Evolutionary conservation across 768 basidiomycete genomes (phyloP), one percentile per base, ranked within the genome.

Genomic region (Amanita rimosa): DNA sequence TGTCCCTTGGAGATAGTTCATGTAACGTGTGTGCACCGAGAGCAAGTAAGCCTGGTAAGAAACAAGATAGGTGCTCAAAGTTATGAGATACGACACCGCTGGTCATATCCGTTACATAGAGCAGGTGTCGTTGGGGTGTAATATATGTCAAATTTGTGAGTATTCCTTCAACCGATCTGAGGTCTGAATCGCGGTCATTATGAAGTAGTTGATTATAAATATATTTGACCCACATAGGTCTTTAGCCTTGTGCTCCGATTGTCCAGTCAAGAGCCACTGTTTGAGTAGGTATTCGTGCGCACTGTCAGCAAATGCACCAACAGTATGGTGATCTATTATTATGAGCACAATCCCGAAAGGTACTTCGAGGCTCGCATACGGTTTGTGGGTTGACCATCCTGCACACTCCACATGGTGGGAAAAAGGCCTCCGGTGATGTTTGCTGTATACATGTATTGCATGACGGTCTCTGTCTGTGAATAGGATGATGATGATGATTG

Each of bases 211-310:
- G 16, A 34, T 24, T 13, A 22, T 16, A 2, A n/a, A 22, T 17
- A n/a, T 34, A 33, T 54, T n/a, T 9, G 31, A 44, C 76, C 39
- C 57, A 84, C 82, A 85, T 56, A 81, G 68, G 51, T 79, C 74
- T 7, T 74, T 67, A 21, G 67, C 69, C 33, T 67, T 68, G 52
- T 60, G 66, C 54, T 84, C 83, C 1, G 70, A 67, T 47, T 69
- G 67, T 10, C 68, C 75, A 2, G 75, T 75, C 35, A 83, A 64
- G 14, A 85, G 63, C 64, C 76, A 85, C 50, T 81, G 79, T 55
- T 85, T 85, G 40, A 85, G 71, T 26, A 83, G 73, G 57, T 88
- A 88, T 62, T 88, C 85, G 53, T 88, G 85, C 8, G 74, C 76
- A 56, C 85, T 87, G 57, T 88, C 85, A 6, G 82, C 79, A 44